Base-by-base conservation (phyloP, 2,329 filamentous ascomycete species). In the Fusarium poae region DNA sequence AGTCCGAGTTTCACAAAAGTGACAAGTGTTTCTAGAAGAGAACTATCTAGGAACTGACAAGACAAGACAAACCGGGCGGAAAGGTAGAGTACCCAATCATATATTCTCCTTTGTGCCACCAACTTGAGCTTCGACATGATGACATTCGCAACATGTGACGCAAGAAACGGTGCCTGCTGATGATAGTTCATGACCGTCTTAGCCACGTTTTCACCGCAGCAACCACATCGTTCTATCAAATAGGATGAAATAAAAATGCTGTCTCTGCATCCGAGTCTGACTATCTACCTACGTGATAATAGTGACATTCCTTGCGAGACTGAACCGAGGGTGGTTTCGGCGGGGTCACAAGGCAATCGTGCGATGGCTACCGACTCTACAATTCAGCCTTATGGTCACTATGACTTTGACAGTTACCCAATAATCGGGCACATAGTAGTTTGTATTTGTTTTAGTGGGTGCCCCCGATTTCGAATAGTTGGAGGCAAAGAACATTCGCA, bases 141-240 rank as follows among this genome's bases (percentile, higher is more conserved):
- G 44, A 27, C 32, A 39, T 44, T 49, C 29, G 30, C 39, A 37
- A 37, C 66, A 67, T 70, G 66, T 69, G 66, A 69, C 52, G 62
- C 57, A 69, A 59, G 20, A 51, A 56, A 37, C 21, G 30, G 30
- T 50, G 49, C 58, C 66, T 57, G 66, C 57, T 69, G 66, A 69
- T 62, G 29, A 42, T 40, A 56, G 49, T 67, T 64, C 62, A 64
- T 69, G 66, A 64, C 57, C 44, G 20, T 9, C 62, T 39, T 46
- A 56, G 66, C 53, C 53, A 62, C 46, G 34, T 25, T 49, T 50
- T 60, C 30, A 16, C 35, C 40, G 23, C 40, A 52, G 46, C 35
- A 54, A 51, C 61, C 65, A 69, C 48, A 51, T n/a, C 30, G 30
- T 45, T 53, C 21, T 18, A 35, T 35, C 21, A 25, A 21, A 27